phyloP scores from a whole-genome alignment of 1,139 yeast species.

The Blastobotrys ciferrii region DNA sequence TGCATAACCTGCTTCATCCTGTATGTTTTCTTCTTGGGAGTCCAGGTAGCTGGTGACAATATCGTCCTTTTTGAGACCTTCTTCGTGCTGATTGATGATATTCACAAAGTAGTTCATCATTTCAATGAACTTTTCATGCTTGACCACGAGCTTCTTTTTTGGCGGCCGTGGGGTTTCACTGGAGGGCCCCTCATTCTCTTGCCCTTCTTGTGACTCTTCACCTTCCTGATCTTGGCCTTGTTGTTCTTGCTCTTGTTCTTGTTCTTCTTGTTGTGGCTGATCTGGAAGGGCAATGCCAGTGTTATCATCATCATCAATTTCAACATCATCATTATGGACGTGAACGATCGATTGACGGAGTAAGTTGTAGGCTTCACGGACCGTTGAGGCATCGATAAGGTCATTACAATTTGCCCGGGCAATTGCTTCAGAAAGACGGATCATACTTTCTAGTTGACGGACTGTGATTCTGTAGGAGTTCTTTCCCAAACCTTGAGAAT shows the following conservation, averaged over 20 bases:
- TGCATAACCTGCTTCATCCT: slow-evolving; percentile 69
- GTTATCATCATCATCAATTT: slow-evolving; percentile 57
- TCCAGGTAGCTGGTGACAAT: slow-evolving; percentile 79
- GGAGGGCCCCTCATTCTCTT: neutral
- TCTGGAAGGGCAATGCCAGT: slow-evolving; percentile 14
- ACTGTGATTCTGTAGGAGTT: slow-evolving; percentile 90
- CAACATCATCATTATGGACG: slow-evolving; percentile 93
- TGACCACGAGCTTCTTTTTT: slow-evolving; percentile 51
- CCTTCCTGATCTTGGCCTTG: slow-evolving; percentile 19
- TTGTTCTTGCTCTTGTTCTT: slow-evolving; percentile 18
- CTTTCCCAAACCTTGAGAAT: slow-evolving; percentile 87
- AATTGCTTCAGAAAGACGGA: slow-evolving; percentile 91
- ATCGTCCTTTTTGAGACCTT: slow-evolving; percentile 68
- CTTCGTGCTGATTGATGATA: slow-evolving; percentile 52
- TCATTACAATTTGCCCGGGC: slow-evolving; percentile 97
- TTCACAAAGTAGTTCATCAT: slow-evolving; percentile 81
- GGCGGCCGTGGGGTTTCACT: slow-evolving; percentile 8
- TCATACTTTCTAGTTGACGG: slow-evolving; percentile 90
- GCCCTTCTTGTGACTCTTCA: slow-evolving; percentile 18
- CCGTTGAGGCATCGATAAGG: slow-evolving; percentile 80
- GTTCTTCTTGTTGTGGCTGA: slow-evolving; percentile 22
- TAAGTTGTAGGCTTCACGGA: slow-evolving; percentile 89
- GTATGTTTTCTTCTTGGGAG: slow-evolving; percentile 68
- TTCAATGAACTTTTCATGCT: slow-evolving; percentile 82
- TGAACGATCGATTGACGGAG: slow-evolving; percentile 88